A percentile compares a stretch with the other conserved stretches of the same genome.
phyloP scores from a whole-genome alignment of 2,329 filamentous ascomycete species.

The Dothideomycetidae sp. region DNA sequence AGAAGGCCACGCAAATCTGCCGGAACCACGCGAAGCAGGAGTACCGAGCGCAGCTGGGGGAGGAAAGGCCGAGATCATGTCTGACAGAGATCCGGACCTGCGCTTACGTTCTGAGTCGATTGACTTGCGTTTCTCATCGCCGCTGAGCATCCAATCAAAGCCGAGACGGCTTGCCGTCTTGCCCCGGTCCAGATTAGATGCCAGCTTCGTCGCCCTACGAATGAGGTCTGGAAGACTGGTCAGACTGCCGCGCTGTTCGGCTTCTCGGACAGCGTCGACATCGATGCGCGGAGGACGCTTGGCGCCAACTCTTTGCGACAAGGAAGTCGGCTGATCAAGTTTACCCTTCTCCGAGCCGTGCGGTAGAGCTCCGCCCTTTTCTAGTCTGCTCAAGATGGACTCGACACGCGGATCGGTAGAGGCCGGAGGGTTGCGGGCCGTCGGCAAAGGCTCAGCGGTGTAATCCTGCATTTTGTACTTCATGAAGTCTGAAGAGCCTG shows the following conservation, averaged over 20 bases:
- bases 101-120: conserved; percentile 13
- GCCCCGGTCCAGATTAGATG: conserved; percentile 76
- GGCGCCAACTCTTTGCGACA: conserved; percentile 30
- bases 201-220: conserved; percentile 69
- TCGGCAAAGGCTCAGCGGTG: conserved; percentile 11
- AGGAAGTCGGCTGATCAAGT: conserved; percentile 16
- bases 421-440: conserved; percentile 5
- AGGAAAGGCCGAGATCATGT: conserved; percentile 52
- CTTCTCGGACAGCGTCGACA: conserved; percentile 65
- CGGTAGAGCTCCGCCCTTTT: conserved; percentile 23
- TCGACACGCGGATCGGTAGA: conserved; percentile 16
- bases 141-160: conserved; percentile 29
- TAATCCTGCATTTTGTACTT: conserved; percentile 12
- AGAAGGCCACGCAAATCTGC: conserved; percentile 9
- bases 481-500: conserved; percentile 18
- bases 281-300: conserved; percentile 57
- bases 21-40: conserved; percentile 13
- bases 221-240: conserved; percentile 91
- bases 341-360: conserved; percentile 21
- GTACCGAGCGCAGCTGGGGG: conserved; percentile 36
- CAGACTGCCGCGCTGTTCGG: conserved; percentile 73
- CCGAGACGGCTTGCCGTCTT: conserved; percentile 47
- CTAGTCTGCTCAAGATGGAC: conserved; percentile 18
- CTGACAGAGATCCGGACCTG: conserved; percentile 42
- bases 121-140: conserved; percentile 17